A percentile compares a stretch with the other conserved stretches of the same genome.
Evolutionary conservation across 805 yeast species (phyloP).

Genomic region (Lachancea sp.): DNA sequence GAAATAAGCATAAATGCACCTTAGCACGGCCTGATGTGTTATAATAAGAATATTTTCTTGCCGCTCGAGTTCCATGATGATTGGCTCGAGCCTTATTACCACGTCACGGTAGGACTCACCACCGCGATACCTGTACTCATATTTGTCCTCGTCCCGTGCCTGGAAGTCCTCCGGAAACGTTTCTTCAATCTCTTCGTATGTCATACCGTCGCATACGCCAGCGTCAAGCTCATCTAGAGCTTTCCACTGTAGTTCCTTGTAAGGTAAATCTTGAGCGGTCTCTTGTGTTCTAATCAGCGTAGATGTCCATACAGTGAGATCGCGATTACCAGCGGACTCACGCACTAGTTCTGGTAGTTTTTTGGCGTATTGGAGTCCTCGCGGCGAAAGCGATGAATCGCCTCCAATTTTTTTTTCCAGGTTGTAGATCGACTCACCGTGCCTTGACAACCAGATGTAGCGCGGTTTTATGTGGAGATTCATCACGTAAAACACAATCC

Average conservation of each 20-base stretch:
- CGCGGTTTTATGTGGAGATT: constrained; percentile 90
- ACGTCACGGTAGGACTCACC: constrained; percentile 97
- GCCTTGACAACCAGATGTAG: constrained; percentile 88
- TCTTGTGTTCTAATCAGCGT: constrained; percentile 88
- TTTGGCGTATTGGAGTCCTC: constrained; percentile 79
- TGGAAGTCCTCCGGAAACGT: constrained; percentile 89
- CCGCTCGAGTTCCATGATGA: constrained; percentile 95
- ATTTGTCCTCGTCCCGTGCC: constrained; percentile 93
- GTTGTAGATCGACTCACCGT: constrained; percentile 91
- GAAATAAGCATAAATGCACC: constrained; percentile 95
- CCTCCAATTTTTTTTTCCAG: constrained; percentile 95
- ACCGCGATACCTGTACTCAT: constrained; percentile 91
- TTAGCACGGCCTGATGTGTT: constrained; percentile 94
- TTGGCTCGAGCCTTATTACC: constrained; percentile 90
- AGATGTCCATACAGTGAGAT: constrained; percentile 92
- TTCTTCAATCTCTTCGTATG: constrained; percentile 85
- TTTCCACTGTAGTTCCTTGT: constrained; percentile 86
- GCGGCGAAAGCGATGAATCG: constrained; percentile 74
- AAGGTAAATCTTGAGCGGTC: constrained; percentile 77
- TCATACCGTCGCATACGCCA: constrained; percentile 95
- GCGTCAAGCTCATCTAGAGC: constrained; percentile 96
- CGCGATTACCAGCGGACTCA: constrained; percentile 49
- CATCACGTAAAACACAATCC: constrained; percentile 94
- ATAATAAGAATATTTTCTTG: constrained; percentile 93
- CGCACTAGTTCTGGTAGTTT: constrained; percentile 73